Evolutionary conservation across 805 yeast species (phyloP).

Genomic region (Kurtzmaniella fragi): DNA sequence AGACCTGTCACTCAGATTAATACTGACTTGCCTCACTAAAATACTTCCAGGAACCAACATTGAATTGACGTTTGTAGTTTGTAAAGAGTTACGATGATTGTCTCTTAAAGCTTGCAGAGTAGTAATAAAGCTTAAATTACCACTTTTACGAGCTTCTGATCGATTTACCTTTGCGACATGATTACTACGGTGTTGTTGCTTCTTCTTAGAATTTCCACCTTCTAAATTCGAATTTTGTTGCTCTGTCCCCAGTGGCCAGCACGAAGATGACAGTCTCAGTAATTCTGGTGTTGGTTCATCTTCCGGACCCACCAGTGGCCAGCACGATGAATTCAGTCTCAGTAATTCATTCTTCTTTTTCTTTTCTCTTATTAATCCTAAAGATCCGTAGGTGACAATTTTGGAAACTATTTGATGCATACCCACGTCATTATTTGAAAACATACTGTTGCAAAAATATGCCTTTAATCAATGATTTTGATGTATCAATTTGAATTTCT

Average conservation of each 20-base stretch:
- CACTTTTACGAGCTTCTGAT: not conserved
- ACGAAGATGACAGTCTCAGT: no score
- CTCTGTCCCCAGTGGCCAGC: no score
- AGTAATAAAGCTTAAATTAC: slow-evolving; percentile 1
- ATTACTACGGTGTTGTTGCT: no score
- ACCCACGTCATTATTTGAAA: not conserved
- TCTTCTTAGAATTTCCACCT: no score
- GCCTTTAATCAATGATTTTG: not conserved
- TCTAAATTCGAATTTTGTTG: no score
- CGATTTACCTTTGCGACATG: not conserved
- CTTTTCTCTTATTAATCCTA: slow-evolving; percentile 2
- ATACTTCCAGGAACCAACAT: no score
- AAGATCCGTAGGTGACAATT: slow-evolving; percentile 2
- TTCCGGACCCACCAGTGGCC: not conserved
- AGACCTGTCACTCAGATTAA: slow-evolving; percentile 3
- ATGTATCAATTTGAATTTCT: not conserved
- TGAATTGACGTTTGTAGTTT: no score
- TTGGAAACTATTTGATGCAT: slow-evolving; percentile 3
- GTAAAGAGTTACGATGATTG: no score
- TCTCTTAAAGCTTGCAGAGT: slow-evolving; percentile 3
- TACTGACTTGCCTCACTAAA: not conserved
- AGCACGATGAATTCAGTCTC: not conserved
- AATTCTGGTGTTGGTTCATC: no score
- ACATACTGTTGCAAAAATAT: no score
- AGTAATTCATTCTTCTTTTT: not conserved